phyloP scores from a whole-genome alignment of 75 land plant species.

The Picea sitchensis region DNA sequence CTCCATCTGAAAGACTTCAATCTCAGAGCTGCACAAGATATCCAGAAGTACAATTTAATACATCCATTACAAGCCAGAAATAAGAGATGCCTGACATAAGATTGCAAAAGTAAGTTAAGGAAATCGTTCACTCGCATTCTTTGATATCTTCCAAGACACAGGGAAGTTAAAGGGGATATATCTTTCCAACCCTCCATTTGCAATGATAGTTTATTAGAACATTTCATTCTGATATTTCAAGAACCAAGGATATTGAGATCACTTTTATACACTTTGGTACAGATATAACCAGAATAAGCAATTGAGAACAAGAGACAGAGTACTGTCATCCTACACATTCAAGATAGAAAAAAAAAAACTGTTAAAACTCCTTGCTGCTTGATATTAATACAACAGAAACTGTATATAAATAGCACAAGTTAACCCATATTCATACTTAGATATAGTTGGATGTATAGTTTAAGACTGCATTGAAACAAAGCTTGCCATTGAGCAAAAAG shows the following conservation, averaged over 20 bases:
- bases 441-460: too few species aligned
- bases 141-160: neutral
- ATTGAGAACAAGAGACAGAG: too few species aligned
- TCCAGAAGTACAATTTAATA: neutral
- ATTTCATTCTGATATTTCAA: neutral
- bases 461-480: too few species aligned
- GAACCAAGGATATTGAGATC: neutral
- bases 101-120: neutral
- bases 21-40: neutral
- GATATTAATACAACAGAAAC: too few species aligned
- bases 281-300: too few species aligned
- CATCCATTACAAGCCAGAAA: neutral
- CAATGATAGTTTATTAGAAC: neutral
- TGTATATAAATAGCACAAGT: too few species aligned
- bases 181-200: neutral
- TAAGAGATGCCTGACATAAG: neutral
- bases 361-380: too few species aligned
- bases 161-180: neutral
- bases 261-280: neutral
- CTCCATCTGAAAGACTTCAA: conserved; percentile 13
- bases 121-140: neutral
- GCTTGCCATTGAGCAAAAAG: too few species aligned
- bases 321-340: too few species aligned
- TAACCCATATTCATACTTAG: too few species aligned
- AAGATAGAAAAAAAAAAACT: too few species aligned